A percentile compares a stretch with the other conserved stretches of the same genome.
phyloP scores from a whole-genome alignment of 345 rosid species.

The Arabis hirsuta region DNA sequence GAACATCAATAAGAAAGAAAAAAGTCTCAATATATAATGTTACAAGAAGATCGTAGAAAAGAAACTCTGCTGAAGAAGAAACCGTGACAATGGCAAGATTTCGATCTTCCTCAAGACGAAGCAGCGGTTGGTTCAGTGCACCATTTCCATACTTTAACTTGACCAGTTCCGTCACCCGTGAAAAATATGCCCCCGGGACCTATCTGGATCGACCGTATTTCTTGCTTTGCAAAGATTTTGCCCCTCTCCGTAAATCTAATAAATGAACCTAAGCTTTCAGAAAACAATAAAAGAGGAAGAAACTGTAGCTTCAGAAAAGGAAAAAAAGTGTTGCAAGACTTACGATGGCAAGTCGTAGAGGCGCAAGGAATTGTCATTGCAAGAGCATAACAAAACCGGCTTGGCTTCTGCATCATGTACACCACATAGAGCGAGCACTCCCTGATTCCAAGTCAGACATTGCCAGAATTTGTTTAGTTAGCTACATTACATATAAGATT shows the following conservation, averaged over 20 bases:
- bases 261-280: too few species aligned
- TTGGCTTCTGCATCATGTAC: constrained; percentile 82
- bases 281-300: too few species aligned
- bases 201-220: too few species aligned
- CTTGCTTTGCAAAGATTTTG: too few species aligned
- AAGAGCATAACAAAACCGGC: constrained; percentile 79
- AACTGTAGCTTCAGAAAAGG: too few species aligned
- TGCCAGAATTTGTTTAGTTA: constrained; percentile 7
- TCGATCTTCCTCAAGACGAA: constrained; percentile 35
- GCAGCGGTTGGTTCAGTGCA: constrained; percentile 48
- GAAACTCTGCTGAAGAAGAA: constrained; percentile 2
- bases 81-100: neutral
- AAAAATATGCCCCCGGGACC: constrained; percentile 53
- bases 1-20: neutral
- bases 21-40: constrained; percentile 7
- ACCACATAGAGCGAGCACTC: constrained; percentile 76
- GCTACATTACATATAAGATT: neutral
- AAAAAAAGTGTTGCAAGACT: constrained; percentile 41
- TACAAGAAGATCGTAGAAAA: constrained; percentile 38
- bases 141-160: constrained; percentile 94
- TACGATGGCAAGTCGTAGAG: constrained; percentile 93
- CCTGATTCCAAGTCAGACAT: constrained; percentile 49
- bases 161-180: constrained; percentile 94
- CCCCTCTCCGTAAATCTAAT: too few species aligned
- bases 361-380: constrained; percentile 75